Conservation (phyloP, 202 grass and related monocot genomes). For the Digitaria exilis region DNA sequence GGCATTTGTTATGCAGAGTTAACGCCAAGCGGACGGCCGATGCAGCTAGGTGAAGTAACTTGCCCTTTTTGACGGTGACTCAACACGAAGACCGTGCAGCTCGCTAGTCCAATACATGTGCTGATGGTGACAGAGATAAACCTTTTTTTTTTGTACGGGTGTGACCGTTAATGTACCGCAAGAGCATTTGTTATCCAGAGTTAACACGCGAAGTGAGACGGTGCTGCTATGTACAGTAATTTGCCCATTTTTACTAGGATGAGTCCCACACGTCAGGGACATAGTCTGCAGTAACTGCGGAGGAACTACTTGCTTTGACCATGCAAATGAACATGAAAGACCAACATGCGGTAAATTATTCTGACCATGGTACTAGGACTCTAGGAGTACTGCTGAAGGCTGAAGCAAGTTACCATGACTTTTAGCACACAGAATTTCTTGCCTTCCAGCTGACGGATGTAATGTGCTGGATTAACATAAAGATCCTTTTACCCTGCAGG, state of each 20-base stretch:
- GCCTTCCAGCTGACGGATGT: neutral
- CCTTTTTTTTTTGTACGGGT: no score
- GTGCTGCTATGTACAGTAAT: neutral
- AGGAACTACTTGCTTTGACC: no score
- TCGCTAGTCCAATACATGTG: no score
- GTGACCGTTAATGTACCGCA: neutral
- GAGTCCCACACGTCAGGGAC: no score
- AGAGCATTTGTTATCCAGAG: neutral
- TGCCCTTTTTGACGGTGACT: no score
- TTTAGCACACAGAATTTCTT: neutral
- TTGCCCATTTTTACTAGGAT: no score
- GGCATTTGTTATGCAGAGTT: neutral
- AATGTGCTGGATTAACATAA: neutral
- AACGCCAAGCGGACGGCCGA: no score
- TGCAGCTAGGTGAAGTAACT: no score
- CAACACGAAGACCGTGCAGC: no score
- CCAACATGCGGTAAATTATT: neutral
- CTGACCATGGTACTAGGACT: neutral
- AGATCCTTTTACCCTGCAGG: neutral
- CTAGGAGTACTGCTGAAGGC: neutral
- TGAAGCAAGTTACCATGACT: neutral
- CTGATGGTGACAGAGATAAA: no score
- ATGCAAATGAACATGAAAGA: no score
- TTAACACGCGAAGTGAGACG: neutral
- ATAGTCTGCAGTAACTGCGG: no score